Conservation (phyloP, 2,329 filamentous ascomycete species). For the Alternaria sp. region DNA sequence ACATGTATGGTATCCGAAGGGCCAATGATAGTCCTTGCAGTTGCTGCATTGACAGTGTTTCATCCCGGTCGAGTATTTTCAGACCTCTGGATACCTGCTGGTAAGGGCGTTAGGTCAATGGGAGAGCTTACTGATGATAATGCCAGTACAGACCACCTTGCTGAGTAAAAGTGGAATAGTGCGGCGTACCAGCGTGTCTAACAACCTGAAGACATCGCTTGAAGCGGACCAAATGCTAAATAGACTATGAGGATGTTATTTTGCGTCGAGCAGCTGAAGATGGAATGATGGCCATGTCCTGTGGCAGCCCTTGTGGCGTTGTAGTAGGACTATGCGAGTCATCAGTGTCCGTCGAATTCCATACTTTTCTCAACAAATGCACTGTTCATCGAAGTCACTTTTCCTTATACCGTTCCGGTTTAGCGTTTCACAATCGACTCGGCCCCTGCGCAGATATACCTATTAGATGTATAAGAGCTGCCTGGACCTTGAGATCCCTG, state of each 20-base stretch:
- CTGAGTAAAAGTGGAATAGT: slow-evolving; percentile 14
- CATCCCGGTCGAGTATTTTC: slow-evolving; percentile 50
- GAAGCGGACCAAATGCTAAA: background rate
- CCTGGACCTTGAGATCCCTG: background rate
- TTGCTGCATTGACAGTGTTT: slow-evolving; percentile 51
- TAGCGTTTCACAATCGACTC: background rate
- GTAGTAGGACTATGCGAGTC: background rate
- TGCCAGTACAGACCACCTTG: slow-evolving; percentile 15
- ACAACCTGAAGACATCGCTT: background rate
- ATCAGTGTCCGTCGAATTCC: background rate
- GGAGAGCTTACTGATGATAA: slow-evolving; percentile 13
- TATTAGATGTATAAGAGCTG: background rate
- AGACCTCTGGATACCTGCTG: slow-evolving; percentile 13
- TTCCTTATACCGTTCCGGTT: background rate
- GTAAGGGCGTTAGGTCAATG: slow-evolving; percentile 23
- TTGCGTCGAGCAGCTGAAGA: background rate
- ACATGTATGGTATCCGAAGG: slow-evolving; percentile 60
- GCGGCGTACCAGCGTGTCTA: slow-evolving; percentile 22
- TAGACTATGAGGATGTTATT: background rate
- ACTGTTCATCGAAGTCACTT: background rate
- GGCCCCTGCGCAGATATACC: background rate
- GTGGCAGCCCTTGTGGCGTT: background rate
- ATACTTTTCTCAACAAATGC: background rate
- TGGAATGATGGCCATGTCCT: background rate
- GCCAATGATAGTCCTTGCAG: slow-evolving; percentile 56